Evolutionary conservation across 2,329 filamentous ascomycete species (phyloP).

Genomic region (Diaporthe sp.): DNA sequence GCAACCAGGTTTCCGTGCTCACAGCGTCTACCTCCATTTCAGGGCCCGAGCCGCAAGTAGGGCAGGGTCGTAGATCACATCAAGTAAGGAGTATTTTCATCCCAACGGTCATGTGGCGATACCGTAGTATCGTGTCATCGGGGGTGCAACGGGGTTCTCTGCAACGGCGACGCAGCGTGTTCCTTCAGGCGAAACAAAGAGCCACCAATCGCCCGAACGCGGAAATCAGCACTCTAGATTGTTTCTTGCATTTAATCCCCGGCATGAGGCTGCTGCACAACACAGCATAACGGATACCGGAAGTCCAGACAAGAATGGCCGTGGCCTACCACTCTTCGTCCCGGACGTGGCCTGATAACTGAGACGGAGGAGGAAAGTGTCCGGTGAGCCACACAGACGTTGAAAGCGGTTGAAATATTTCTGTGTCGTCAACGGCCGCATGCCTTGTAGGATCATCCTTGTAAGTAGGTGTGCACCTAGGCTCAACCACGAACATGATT

Average conservation of each 20-base stretch:
- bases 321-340: neutral
- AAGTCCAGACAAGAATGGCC: neutral
- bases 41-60: slow-evolving; percentile 23
- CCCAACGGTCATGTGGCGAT: slow-evolving; percentile 20
- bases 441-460: slow-evolving; percentile 9
- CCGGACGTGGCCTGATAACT: neutral
- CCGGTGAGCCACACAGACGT: neutral
- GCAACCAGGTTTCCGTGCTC: slow-evolving; percentile 25
- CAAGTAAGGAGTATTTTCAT: slow-evolving; percentile 20
- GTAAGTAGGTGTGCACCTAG: neutral
- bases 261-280: neutral
- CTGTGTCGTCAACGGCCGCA: slow-evolving; percentile 22
- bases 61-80: slow-evolving; percentile 11
- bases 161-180: slow-evolving; percentile 24
- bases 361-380: neutral
- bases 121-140: slow-evolving; percentile 28
- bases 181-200: slow-evolving; percentile 30
- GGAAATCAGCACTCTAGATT: slow-evolving; percentile 7
- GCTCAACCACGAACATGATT: slow-evolving; percentile 11
- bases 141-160: slow-evolving; percentile 18
- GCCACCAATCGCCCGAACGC: slow-evolving; percentile 28
- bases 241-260: neutral
- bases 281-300: neutral
- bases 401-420: neutral
- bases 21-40: neutral